Evolutionary conservation across 2,329 filamentous ascomycete species (phyloP).

Genomic region (Neophaeococcomyces mojaviensis): DNA sequence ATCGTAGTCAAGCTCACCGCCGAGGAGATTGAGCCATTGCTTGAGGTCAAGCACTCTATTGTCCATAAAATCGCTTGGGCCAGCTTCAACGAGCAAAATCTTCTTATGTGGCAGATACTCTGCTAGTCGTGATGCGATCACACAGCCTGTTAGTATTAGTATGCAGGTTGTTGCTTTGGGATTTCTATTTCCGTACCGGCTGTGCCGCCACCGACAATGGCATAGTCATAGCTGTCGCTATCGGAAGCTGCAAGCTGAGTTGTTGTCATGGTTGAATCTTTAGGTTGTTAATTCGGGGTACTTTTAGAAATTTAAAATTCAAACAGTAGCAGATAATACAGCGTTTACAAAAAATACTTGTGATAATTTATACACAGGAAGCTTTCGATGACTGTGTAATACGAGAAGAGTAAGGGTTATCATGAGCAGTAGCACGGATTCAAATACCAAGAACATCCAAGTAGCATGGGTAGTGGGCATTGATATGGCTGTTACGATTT

Average conservation of each 20-base stretch:
- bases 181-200: conserved; percentile 34
- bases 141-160: conserved; percentile 51
- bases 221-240: conserved; percentile 68
- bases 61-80: conserved; percentile 82
- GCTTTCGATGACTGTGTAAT: no score
- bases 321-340: no score
- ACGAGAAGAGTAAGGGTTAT: no score
- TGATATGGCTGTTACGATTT: no score
- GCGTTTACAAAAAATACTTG: no score
- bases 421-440: no score
- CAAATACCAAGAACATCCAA: no score
- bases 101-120: conserved; percentile 77
- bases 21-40: conserved; percentile 77
- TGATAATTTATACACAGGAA: no score
- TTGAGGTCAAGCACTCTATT: conserved; percentile 79
- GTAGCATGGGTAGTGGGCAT: no score
- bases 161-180: conserved; percentile 6
- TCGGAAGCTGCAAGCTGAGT: conserved; percentile 57
- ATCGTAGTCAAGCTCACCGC: conserved; percentile 84
- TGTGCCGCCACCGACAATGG: conserved; percentile 78
- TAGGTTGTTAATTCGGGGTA: not conserved
- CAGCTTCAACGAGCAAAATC: conserved; percentile 77
- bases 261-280: conserved; percentile 52
- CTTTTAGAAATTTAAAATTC: not conserved
- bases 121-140: conserved; percentile 70